Conservation (phyloP, 768 basidiomycete genomes). For the Serpula lacrymans region DNA sequence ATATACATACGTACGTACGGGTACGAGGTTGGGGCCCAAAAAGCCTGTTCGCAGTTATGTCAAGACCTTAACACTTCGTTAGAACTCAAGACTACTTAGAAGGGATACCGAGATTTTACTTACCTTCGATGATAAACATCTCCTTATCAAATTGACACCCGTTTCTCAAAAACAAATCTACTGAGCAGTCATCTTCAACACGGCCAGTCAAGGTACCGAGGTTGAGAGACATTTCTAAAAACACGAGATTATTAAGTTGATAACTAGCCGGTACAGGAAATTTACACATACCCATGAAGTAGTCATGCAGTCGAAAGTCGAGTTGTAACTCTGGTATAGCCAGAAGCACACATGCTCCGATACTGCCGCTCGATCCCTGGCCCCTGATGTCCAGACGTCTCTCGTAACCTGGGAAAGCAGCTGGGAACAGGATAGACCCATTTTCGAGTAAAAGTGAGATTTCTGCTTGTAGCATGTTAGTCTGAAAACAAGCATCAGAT, state of each 20-base stretch:
- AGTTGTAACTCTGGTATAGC: constrained; percentile 68
- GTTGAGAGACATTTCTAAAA: constrained; percentile 76
- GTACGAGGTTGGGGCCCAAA: constrained; percentile 88
- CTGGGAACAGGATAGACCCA: constrained; percentile 60
- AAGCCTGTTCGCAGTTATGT: constrained; percentile 79
- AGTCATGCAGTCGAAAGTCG: constrained; percentile 77
- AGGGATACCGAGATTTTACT: constrained; percentile 8
- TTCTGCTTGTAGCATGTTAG: constrained; percentile 79
- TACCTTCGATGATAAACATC: constrained; percentile 50
- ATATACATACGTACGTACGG: constrained; percentile 86
- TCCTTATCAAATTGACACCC: constrained; percentile 23
- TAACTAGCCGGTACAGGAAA: constrained; percentile 1
- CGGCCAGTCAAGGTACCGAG: constrained; percentile 55
- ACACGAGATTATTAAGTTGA: constrained; percentile 3
- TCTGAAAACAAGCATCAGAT: constrained; percentile 37
- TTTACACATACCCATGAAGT: constrained; percentile 70
- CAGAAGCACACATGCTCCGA: constrained; percentile 56
- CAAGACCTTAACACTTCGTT: constrained; percentile 63
- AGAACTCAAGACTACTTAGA: background rate
- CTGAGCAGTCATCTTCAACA: constrained; percentile 45
- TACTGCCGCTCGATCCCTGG: constrained; percentile 24
- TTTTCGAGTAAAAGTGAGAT: constrained; percentile 51
- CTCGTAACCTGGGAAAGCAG: constrained; percentile 64
- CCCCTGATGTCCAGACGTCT: constrained; percentile 17
- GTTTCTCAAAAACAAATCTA: constrained; percentile 32